Evolutionary conservation across 352 stramenopile genomes (phyloP).

Genomic region (Phytophthora lateralis): DNA sequence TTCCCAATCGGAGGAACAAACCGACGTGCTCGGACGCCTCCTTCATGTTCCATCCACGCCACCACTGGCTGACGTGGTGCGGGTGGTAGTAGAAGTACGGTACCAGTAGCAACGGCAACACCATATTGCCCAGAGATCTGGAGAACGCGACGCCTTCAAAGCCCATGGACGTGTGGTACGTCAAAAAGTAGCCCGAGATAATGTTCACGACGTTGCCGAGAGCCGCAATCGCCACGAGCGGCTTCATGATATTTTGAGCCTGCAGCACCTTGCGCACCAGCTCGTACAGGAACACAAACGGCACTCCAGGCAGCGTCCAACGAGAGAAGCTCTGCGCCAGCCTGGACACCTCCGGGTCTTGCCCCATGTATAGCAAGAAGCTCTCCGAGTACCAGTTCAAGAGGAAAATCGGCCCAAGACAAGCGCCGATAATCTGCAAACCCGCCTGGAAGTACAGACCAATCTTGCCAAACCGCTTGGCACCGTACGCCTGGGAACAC

Average conservation of each 20-base stretch:
- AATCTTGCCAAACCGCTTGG: slow-evolving; percentile 64
- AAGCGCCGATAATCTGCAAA: slow-evolving; percentile 52
- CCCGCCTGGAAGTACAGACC: slow-evolving; percentile 80
- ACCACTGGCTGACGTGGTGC: slow-evolving; percentile 43
- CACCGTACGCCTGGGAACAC: slow-evolving; percentile 71
- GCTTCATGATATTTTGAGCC: slow-evolving; percentile 78
- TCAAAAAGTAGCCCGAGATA: slow-evolving; percentile 61
- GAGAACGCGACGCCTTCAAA: slow-evolving; percentile 79
- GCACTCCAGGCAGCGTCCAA: slow-evolving; percentile 60
- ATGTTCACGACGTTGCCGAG: slow-evolving; percentile 74
- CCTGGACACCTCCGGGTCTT: slow-evolving; percentile 54
- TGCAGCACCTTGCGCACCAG: slow-evolving; percentile 81
- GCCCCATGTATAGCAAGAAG: slow-evolving; percentile 51
- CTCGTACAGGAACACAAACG: slow-evolving; percentile 85
- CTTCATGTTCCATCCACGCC: slow-evolving; percentile 51
- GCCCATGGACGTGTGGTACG: slow-evolving; percentile 70
- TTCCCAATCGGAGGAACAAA: slow-evolving; percentile 52
- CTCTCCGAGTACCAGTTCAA: slow-evolving; percentile 64
- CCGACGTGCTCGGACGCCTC: slow-evolving; percentile 36
- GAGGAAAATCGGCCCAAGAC: slow-evolving; percentile 53
- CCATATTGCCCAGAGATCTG: slow-evolving; percentile 53
- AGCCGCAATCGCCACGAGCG: slow-evolving; percentile 69
- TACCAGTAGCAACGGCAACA: slow-evolving; percentile 52
- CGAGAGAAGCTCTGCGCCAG: slow-evolving; percentile 66
- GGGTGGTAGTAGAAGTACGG: slow-evolving; percentile 59